Conservation (phyloP, 805 yeast species). For the Spathaspora passalidarum region DNA sequence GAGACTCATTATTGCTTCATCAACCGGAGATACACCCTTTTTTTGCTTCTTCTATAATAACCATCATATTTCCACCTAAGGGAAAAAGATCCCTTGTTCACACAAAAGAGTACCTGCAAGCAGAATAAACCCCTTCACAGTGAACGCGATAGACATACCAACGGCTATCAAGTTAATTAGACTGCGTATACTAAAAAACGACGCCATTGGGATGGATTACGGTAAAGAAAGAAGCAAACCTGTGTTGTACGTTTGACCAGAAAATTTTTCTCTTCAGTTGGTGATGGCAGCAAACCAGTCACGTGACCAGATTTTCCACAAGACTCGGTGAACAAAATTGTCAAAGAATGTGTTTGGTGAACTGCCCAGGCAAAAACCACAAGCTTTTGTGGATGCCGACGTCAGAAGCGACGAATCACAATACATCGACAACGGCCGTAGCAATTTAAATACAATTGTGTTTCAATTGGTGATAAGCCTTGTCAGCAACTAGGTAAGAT, state of each 20-base stretch:
- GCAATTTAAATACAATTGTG: no score
- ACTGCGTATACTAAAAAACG: conserved; percentile 12
- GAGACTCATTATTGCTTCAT: conserved; percentile 43
- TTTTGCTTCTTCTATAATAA: conserved; percentile 10
- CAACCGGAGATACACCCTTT: conserved; percentile 53
- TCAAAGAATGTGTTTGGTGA: no score
- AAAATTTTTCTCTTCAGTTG: background rate
- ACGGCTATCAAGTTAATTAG: conserved; percentile 19
- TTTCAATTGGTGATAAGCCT: no score
- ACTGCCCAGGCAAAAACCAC: no score
- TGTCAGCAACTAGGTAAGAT: no score
- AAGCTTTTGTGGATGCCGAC: no score
- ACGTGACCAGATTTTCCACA: background rate
- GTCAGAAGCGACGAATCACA: no score
- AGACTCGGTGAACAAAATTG: no score
- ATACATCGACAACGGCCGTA: no score
- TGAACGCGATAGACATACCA: conserved; percentile 8
- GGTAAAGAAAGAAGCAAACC: conserved; percentile 3
- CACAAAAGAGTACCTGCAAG: conserved; percentile 5
- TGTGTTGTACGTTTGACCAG: background rate
- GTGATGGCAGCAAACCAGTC: background rate
- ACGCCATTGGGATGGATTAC: conserved; percentile 18
- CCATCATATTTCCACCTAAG: conserved; percentile 7
- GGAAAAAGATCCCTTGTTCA: conserved; percentile 2
- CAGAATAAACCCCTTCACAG: conserved; percentile 7